Base-by-base conservation (phyloP, 148 eudicot species). In the Camellia japonica region DNA sequence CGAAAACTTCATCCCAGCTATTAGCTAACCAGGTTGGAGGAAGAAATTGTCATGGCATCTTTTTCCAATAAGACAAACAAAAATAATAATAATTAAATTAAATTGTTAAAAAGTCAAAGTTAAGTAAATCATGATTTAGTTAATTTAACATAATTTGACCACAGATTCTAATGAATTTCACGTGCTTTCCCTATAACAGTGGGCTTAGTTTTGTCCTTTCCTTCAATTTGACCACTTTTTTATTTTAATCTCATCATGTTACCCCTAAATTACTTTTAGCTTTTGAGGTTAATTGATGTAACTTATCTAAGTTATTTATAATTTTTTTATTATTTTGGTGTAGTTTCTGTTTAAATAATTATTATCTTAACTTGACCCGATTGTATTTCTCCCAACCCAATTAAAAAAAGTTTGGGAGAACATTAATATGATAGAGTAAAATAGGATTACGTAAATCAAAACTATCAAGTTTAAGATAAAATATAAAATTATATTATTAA, bases 131-230 rank as follows among this genome's bases (percentile, higher is more conserved):
- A 7, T 18, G 46, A 2, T 18, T 61, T 75, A 61, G 13, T 49
- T 46, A 44, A 46, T n/a, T 73, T 23, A 71, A 49, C 38, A 43
- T 19, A 54, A 46, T 46, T 44, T 76, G 41, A 20, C 6, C 67
- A 61, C 68, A 18, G 1, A 42, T 62, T 76, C 20, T 68, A 61
- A 76, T 61, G 54, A 76, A 62, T 76, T 62, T 65, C 78, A 75
- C 78, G 68, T 76, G 68, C 38, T 19, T 14, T 46, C 42, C 10
- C 7, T 13, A n/a, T 2, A 61, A 59, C 14, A 8, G 58, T 23
- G 11, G 59, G 47, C 18, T n/a, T 7, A 11, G 15, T 71, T 71
- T 7, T 47, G 52, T 47, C 23, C 55, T 54, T 43, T 47, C 55
- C 14, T 47, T 49, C 42, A 52, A 71, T 68, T 43, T 46, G 44